Conservation (phyloP, 352 stramenopile genomes). For the Phytophthora podocarpi region DNA sequence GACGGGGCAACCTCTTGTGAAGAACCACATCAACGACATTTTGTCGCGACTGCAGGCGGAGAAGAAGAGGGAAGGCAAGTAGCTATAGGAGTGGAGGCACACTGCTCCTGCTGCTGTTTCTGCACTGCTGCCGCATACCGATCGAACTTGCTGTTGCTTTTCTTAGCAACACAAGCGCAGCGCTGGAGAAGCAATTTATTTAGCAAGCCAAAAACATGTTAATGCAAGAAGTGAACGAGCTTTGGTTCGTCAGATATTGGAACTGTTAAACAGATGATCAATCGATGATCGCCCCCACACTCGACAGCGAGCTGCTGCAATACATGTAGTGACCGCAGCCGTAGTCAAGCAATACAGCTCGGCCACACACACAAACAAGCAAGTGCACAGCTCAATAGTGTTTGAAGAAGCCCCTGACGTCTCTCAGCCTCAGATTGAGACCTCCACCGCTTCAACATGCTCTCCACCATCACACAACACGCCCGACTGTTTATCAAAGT, state of each 20-base stretch:
- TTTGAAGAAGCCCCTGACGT: too few relatives aligned
- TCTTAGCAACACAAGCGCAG: neutral
- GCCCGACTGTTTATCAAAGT: constrained; percentile 34
- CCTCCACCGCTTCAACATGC: constrained; percentile 20
- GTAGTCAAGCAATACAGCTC: too few relatives aligned
- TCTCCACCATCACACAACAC: too few relatives aligned
- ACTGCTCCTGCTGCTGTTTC: neutral
- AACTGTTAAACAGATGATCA: constrained; percentile 23
- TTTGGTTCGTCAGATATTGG: neutral
- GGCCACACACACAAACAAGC: too few relatives aligned
- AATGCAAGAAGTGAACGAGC: constrained; percentile 26
- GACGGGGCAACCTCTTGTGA: constrained; percentile 82
- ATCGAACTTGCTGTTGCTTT: neutral
- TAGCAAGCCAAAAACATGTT: constrained; percentile 25
- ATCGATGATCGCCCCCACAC: neutral
- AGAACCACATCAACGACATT: constrained; percentile 88
- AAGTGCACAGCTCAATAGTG: too few relatives aligned
- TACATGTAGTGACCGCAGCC: neutral
- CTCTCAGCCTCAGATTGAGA: constrained; percentile 16
- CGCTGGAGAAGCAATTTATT: constrained; percentile 27
- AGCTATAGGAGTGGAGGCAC: neutral
- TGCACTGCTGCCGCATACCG: neutral
- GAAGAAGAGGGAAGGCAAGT: constrained; percentile 43
- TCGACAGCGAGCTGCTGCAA: too few relatives aligned
- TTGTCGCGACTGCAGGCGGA: constrained; percentile 69